Evolutionary conservation across 73 alveolate species (phyloP).

Genomic region (Stentor coeruleus): DNA sequence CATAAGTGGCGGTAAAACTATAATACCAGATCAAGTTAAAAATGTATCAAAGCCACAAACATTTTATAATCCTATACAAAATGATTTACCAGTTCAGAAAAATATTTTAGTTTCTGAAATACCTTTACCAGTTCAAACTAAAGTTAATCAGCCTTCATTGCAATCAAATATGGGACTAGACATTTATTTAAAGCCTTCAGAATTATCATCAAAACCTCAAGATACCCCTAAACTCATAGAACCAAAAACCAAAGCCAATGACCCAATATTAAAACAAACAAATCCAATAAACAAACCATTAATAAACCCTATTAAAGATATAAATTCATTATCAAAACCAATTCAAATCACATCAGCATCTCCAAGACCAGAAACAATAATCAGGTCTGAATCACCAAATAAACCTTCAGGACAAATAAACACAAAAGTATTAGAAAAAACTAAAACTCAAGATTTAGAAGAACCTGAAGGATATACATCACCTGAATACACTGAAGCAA

Average conservation of each 20-base stretch:
- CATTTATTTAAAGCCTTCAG: neutral
- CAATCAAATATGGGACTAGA: neutral
- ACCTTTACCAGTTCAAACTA: too few species aligned
- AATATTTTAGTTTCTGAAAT: too few species aligned
- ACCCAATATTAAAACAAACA: too few species aligned
- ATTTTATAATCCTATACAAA: neutral
- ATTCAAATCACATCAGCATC: too few species aligned
- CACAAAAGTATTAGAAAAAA: neutral
- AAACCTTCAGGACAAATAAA: neutral
- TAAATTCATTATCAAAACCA: neutral
- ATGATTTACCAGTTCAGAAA: too few species aligned
- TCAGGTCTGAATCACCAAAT: neutral
- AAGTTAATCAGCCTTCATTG: neutral
- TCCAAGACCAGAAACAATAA: neutral
- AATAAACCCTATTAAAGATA: neutral
- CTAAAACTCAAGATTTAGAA: neutral
- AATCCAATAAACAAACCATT: neutral
- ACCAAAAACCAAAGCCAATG: too few species aligned
- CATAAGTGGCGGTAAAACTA: neutral
- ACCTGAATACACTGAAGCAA: constrained; percentile 16
- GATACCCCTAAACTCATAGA: too few species aligned
- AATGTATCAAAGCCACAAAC: neutral
- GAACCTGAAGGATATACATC: neutral
- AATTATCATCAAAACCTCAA: neutral
- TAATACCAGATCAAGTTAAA: neutral